Base-by-base conservation (phyloP, 495 filamentous ascomycete species). In the Tuber microsphaerosporum region DNA sequence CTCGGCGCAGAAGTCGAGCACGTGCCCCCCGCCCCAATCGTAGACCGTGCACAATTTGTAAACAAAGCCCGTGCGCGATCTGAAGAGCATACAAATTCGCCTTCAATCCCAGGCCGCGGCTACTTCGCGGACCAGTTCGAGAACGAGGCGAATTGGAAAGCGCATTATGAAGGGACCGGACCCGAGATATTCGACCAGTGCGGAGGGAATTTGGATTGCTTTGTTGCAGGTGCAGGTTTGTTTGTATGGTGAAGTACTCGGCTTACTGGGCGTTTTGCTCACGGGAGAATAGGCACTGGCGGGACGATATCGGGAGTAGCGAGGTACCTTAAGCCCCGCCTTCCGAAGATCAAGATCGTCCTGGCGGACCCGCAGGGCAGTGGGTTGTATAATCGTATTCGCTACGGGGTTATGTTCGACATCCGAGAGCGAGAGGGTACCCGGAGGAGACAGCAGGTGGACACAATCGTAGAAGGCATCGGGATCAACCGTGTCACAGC, bases 101-200 rank as follows among this genome's bases (percentile, higher is more conserved):
- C 81, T 9, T 74, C 77, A 14, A 84, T 85, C 26, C 85, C 85
- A 72, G 80, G 76, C 16, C 83, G 84, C 34, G 95, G 95, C 20
- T 95, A 94, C 84, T 99, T 99, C 84, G 94, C 94, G 0, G 92
- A 99, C 83, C 95, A 99, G 82, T 99, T 99, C 84, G 95, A 99
- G 84, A 94, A 90, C 72, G 84, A 87, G 69, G 90, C 91, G 16
- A 99, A 99, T 85, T 97, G 89, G 88, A 84, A 87, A 51, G 94
- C 96, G 4, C 95, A 99, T 84, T 89, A 89, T 79, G 85, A 88
- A 34, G 88, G 90, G 26, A 98, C 96, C 1, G 95, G 94, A 0
- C 94, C 95, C 0, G 95, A 99, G 85, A 93, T 99, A 81, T 91
- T 87, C 74, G 82, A 84, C 2, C 95, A 99, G 84, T 93, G 92